These are phyloP conservation scores for Melaleuca alternifolia DNA, from an alignment of 345 rosid species.

Conservation along the genomic window DNA sequence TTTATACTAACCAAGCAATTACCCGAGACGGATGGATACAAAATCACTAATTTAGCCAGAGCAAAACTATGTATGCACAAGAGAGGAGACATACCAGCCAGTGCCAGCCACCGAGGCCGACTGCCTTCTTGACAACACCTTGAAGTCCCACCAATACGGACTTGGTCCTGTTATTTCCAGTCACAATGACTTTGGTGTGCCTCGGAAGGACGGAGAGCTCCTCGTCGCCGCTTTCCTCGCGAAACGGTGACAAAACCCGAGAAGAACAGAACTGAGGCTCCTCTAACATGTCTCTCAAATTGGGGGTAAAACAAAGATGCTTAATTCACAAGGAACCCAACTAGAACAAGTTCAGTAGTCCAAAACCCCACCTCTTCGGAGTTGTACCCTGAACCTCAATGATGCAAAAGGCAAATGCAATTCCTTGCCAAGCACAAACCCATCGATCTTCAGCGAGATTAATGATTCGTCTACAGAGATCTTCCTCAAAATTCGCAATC, in stretches of 20 bases:
- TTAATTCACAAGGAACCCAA: neutral
- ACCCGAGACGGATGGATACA: neutral
- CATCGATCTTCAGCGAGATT: neutral
- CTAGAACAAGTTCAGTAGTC: neutral
- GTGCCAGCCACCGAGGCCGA: conserved; percentile 78
- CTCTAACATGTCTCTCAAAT: conserved; percentile 18
- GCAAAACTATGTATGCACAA: neutral
- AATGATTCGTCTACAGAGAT: neutral
- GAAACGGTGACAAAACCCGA: conserved; percentile 34
- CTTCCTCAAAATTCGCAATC: neutral
- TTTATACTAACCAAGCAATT: too few species aligned
- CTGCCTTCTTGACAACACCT: conserved; percentile 74
- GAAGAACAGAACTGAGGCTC: conserved; percentile 30
- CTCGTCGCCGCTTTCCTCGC: conserved; percentile 59
- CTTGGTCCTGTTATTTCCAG: conserved; percentile 64
- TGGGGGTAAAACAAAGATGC: neutral
- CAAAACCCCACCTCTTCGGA: neutral
- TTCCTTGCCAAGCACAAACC: neutral
- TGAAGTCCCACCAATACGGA: conserved; percentile 61
- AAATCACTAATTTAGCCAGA: neutral
- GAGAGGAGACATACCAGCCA: conserved; percentile 46
- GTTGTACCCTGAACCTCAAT: neutral
- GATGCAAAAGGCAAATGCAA: neutral
- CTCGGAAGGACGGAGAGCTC: conserved; percentile 65
- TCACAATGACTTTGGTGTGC: conserved; percentile 60